These are phyloP conservation scores for Boletus insuetus DNA, from an alignment of 768 basidiomycete species.

Conservation along the genomic window DNA sequence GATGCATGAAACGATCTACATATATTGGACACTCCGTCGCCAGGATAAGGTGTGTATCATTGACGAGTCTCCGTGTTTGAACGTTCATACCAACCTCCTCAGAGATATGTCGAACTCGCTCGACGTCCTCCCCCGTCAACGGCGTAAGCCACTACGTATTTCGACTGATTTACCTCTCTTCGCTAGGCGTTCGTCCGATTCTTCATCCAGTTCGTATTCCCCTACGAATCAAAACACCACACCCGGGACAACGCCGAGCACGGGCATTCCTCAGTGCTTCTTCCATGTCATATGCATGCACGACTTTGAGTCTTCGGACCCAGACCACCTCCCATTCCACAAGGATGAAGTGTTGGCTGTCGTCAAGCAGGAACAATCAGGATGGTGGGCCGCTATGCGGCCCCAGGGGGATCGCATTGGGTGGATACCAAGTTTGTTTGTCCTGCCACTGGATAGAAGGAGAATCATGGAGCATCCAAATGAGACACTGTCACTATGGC, in stretches of 20 bases:
- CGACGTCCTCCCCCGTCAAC: not conserved
- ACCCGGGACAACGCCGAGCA: conserved; percentile 30
- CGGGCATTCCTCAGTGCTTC: conserved; percentile 31
- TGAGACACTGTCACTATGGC: conserved; percentile 38
- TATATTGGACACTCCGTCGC: not conserved
- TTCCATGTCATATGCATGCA: conserved; percentile 56
- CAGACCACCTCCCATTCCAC: conserved; percentile 57
- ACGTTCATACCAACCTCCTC: not conserved
- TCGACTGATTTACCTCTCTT: conserved; percentile 36
- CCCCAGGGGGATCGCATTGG: conserved; percentile 52
- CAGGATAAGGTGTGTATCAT: conserved; percentile 8
- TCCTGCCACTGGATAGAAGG: conserved; percentile 42
- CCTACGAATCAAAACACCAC: conserved; percentile 1
- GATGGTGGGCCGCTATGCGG: conserved; percentile 82
- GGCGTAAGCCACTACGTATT: conserved; percentile 25
- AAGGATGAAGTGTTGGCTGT: conserved; percentile 68
- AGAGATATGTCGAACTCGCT: conserved; percentile 12
- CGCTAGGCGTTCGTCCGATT: conserved; percentile 35
- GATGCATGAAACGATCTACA: not conserved
- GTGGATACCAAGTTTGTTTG: conserved; percentile 77
- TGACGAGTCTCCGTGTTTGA: not conserved
- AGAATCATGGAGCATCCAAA: conserved; percentile 44
- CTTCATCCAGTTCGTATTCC: conserved; percentile 23
- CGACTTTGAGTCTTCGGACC: conserved; percentile 64
- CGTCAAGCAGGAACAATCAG: conserved; percentile 64